Evolutionary conservation across 2,329 filamentous ascomycete genomes (phyloP).

Genomic region (Colletotrichum gigasporum): DNA sequence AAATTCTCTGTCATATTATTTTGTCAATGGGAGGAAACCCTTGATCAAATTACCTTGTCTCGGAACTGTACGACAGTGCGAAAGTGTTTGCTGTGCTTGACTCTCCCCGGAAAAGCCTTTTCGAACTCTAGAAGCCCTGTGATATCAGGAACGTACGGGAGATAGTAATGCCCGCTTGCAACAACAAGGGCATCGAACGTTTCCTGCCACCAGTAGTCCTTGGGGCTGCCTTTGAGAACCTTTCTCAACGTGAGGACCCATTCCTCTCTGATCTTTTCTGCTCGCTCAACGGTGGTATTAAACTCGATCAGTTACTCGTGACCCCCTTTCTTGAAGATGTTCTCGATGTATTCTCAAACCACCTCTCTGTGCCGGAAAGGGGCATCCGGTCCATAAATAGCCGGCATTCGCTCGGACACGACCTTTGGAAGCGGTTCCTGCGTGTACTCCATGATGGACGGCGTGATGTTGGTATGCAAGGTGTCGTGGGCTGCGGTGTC

Average conservation of each 20-base stretch:
- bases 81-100: conserved; percentile 51
- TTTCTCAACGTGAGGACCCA: conserved; percentile 61
- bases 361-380: conserved; percentile 65
- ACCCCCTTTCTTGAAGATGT: conserved; percentile 40
- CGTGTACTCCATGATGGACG: conserved; percentile 45
- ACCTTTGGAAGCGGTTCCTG: conserved; percentile 57
- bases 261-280: conserved; percentile 52
- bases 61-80: conserved; percentile 36
- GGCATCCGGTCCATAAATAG: conserved; percentile 58
- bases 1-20: background rate
- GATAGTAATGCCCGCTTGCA: conserved; percentile 49
- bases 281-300: conserved; percentile 65
- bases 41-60: conserved; percentile 26
- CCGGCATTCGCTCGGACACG: conserved; percentile 51
- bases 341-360: conserved; percentile 61
- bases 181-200: conserved; percentile 50
- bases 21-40: too few relatives aligned
- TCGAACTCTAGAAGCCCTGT: conserved; percentile 48
- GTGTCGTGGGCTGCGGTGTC: background rate
- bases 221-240: conserved; percentile 37
- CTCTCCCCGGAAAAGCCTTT: conserved; percentile 43
- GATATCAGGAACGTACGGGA: conserved; percentile 50
- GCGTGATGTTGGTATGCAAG: background rate
- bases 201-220: conserved; percentile 51
- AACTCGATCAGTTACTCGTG: conserved; percentile 50